Percentiles rank a stretch among this genome's conserved stretches.
Evolutionary conservation across 805 yeast genomes (phyloP).

Genomic region (Kuraishia cidri): DNA sequence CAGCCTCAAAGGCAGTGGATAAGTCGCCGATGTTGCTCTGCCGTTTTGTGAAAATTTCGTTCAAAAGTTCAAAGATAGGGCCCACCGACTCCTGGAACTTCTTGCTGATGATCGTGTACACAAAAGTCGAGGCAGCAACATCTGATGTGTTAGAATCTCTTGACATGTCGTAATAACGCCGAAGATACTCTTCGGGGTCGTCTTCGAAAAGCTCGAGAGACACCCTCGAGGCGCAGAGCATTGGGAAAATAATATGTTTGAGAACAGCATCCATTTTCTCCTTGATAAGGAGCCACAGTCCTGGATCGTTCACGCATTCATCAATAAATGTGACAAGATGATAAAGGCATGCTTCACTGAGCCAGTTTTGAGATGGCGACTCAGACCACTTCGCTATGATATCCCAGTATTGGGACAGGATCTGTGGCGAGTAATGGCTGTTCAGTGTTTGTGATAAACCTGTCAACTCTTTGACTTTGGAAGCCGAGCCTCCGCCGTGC

Average conservation of each 20-base stretch:
- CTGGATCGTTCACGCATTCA: slow-evolving; percentile 42
- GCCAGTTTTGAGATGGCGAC: slow-evolving; percentile 39
- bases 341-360: slow-evolving; percentile 47
- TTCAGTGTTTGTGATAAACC: not conserved
- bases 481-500: slow-evolving; percentile 38
- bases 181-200: slow-evolving; percentile 86
- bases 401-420: slow-evolving; percentile 48
- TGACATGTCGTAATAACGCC: slow-evolving; percentile 52
- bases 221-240: slow-evolving; percentile 60
- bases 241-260: slow-evolving; percentile 66
- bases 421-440: slow-evolving; percentile 51
- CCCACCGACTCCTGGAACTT: slow-evolving; percentile 33
- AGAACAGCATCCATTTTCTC: slow-evolving; percentile 59
- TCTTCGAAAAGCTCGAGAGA: slow-evolving; percentile 69
- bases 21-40: no score
- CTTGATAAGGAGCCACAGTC: slow-evolving; percentile 58
- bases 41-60: slow-evolving; percentile 28
- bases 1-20: slow-evolving; percentile 44
- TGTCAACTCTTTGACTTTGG: slow-evolving; percentile 1
- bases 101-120: slow-evolving; percentile 26
- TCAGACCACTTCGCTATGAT: slow-evolving; percentile 67
- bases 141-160: slow-evolving; percentile 39
- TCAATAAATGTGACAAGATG: slow-evolving; percentile 54
- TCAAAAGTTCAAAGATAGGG: slow-evolving; percentile 44
- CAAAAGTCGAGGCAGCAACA: slow-evolving; percentile 38